These are phyloP conservation scores for Boletus speciosus DNA, from an alignment of 768 basidiomycete genomes.

Conservation along the genomic window DNA sequence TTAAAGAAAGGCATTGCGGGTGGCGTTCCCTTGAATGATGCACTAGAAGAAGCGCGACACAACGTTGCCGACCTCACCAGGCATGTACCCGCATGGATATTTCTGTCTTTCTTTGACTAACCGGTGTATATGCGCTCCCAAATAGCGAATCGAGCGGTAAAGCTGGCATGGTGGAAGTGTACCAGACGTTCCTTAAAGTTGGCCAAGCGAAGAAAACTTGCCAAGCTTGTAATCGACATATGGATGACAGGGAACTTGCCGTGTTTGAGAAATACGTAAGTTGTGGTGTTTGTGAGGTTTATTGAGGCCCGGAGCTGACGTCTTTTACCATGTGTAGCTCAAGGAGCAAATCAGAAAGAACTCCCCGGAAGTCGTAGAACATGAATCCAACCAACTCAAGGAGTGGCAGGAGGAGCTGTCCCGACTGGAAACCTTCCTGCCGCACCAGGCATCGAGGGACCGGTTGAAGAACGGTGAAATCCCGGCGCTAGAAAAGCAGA, in stretches of 20 bases:
- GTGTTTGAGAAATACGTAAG: conserved; percentile 73
- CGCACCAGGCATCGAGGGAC: conserved; percentile 50
- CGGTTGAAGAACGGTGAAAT: conserved; percentile 61
- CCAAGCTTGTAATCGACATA: conserved; percentile 67
- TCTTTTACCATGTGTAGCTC: conserved; percentile 43
- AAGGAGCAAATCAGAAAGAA: conserved; percentile 57
- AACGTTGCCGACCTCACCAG: conserved; percentile 16
- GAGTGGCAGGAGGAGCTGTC: conserved; percentile 61
- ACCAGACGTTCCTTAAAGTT: conserved; percentile 48
- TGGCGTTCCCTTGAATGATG: conserved; percentile 42
- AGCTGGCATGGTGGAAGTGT: conserved; percentile 45
- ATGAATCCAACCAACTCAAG: conserved; percentile 35
- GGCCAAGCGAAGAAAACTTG: conserved; percentile 70
- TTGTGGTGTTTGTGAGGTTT: background rate
- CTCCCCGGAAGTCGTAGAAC: conserved; percentile 43
- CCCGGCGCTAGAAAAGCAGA: conserved; percentile 58
- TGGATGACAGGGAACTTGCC: conserved; percentile 51
- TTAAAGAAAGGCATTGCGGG: conserved; percentile 40
- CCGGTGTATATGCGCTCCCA: background rate
- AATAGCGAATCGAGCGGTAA: conserved; percentile 20
- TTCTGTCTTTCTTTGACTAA: background rate
- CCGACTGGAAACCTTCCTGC: conserved; percentile 55
- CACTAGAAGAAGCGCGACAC: conserved; percentile 39
- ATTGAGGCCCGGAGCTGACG: background rate
- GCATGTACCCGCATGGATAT: conserved; percentile 2